A percentile compares a stretch with the other conserved stretches of the same genome.
These are phyloP conservation scores for Odonthalia washingtoniensis DNA, from an alignment of 31 red algal species.

Conservation along the genomic window DNA sequence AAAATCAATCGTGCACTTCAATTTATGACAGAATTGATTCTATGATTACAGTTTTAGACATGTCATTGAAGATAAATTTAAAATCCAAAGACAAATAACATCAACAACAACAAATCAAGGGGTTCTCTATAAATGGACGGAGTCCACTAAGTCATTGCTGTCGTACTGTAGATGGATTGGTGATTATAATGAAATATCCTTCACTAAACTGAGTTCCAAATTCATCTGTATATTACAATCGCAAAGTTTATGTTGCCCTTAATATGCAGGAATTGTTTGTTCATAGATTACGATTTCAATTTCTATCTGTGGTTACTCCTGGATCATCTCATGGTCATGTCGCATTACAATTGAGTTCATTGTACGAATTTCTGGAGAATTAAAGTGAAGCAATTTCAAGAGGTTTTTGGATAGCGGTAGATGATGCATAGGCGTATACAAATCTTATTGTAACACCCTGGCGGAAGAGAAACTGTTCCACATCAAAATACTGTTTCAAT, in stretches of 20 bases:
- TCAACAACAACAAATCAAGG: no score
- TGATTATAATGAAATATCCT: conserved; percentile 49
- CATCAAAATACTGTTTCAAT: conserved; percentile 13
- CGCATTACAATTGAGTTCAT: background rate
- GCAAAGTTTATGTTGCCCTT: conserved; percentile 7
- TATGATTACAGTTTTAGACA: no score
- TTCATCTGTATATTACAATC: conserved; percentile 3
- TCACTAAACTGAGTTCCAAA: background rate
- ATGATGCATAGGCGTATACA: conserved; percentile 47
- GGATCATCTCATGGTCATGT: conserved; percentile 39
- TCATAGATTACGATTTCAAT: conserved; percentile 36
- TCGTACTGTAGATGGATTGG: conserved; percentile 47
- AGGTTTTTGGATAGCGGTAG: conserved; percentile 54
- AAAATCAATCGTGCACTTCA: no score
- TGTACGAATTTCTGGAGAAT: background rate
- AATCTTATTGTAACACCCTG: conserved; percentile 41
- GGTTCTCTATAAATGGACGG: background rate
- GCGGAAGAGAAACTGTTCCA: background rate
- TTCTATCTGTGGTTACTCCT: conserved; percentile 21
- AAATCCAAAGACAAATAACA: no score
- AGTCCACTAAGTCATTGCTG: conserved; percentile 32
- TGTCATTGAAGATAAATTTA: no score
- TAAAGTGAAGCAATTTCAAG: background rate
- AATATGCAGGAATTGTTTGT: conserved; percentile 24
- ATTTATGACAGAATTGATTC: no score